Conservation (phyloP, 2,329 filamentous ascomycete species). For the Aspergillus pseudotamarii region DNA sequence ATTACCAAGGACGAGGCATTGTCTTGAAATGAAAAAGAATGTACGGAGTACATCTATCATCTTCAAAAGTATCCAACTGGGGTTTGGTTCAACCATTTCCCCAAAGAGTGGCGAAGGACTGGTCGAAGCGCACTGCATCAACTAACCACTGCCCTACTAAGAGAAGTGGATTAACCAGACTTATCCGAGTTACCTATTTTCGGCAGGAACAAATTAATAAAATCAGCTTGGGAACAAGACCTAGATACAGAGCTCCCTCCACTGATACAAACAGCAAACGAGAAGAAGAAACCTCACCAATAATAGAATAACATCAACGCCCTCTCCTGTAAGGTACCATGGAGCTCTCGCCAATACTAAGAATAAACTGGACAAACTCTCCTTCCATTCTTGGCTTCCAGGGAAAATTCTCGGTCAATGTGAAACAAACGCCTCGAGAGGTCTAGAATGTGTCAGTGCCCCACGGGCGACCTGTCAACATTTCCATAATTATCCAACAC, state of each 20-base stretch:
- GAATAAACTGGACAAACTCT: not conserved
- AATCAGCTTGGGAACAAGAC: not conserved
- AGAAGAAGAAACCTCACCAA: not conserved
- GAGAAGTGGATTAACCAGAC: not conserved
- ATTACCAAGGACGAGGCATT: not conserved
- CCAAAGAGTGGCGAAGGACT: not conserved
- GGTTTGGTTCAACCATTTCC: not conserved
- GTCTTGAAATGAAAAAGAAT: not conserved
- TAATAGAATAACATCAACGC: not conserved
- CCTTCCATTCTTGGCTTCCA: not conserved
- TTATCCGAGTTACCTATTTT: not conserved
- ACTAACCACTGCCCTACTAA: not conserved
- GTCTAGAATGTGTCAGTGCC: constrained; percentile 16
- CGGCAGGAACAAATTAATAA: not conserved
- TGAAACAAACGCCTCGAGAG: constrained; percentile 4
- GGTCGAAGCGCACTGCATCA: not conserved
- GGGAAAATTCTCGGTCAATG: not conserved
- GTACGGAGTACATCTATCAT: too few relatives aligned
- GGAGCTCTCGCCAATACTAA: not conserved
- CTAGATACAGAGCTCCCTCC: not conserved
- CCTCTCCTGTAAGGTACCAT: not conserved
- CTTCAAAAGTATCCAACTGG: not conserved
- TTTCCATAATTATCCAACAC: not conserved
- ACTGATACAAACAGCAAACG: not conserved
- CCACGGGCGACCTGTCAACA: constrained; percentile 7